Percentiles rank a stretch among this genome's conserved stretches.
phyloP scores from a whole-genome alignment of 2,329 filamentous ascomycete genomes.

The Aureobasidium sp. region DNA sequence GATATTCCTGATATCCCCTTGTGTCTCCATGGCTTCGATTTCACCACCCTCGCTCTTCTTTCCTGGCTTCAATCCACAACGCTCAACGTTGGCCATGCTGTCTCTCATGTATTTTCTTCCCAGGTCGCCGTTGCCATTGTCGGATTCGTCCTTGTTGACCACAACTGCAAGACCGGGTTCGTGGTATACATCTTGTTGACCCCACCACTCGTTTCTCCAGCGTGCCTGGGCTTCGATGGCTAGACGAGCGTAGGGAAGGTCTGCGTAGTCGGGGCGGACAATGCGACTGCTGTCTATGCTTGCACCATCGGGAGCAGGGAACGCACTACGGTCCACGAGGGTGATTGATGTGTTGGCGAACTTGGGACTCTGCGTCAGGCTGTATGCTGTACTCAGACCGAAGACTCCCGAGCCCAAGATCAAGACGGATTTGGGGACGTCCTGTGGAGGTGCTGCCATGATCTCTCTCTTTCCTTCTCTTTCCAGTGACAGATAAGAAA shows the following conservation, averaged over 20 bases:
- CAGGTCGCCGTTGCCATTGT: conserved; percentile 27
- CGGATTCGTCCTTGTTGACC: conserved; percentile 33
- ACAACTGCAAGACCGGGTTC: conserved; percentile 62
- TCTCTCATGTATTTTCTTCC: conserved; percentile 48
- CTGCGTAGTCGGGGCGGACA: conserved; percentile 69
- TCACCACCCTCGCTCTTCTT: conserved; percentile 25
- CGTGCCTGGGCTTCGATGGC: conserved; percentile 60
- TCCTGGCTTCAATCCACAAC: conserved; percentile 38
- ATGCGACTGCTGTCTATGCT: conserved; percentile 53
- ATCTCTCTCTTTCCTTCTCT: background rate
- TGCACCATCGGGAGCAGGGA: conserved; percentile 48
- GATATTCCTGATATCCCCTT: conserved; percentile 31
- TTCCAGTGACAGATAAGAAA: background rate
- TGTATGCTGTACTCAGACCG: conserved; percentile 58
- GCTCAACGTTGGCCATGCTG: conserved; percentile 54
- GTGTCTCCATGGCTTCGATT: conserved; percentile 31
- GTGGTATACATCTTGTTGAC: conserved; percentile 54
- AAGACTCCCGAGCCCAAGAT: conserved; percentile 48
- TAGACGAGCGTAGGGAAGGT: conserved; percentile 66
- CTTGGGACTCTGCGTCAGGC: conserved; percentile 54
- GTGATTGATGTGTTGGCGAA: conserved; percentile 47
- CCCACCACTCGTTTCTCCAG: conserved; percentile 58
- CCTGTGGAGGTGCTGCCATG: conserved; percentile 11
- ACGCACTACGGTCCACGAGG: conserved; percentile 49
- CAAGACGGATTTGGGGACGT: conserved; percentile 35